Evolutionary conservation across 2,329 filamentous ascomycete species (phyloP), one percentile per base, ranked within the genome.

Genomic region (Sporothrix variecibatus): DNA sequence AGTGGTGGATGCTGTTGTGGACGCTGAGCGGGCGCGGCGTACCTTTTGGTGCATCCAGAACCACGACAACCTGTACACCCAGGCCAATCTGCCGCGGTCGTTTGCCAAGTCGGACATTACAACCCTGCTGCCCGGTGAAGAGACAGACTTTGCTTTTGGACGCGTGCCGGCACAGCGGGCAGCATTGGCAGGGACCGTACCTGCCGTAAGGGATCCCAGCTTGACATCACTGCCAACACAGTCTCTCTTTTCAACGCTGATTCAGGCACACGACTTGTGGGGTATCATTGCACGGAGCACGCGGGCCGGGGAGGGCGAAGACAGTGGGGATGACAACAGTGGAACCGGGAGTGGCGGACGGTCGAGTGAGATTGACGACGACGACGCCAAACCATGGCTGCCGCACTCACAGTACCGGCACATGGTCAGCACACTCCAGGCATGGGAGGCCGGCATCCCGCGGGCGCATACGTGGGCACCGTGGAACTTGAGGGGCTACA

Each of bases 31-130:
- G 31, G 87, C 87, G 26, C 82, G 87, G 40, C 84, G 87, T 53
- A 89, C 87, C 38, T 79, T 89, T 9, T 72, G 88, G 86, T 89
- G 87, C 87, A 88, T 88, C 86, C 77, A 89, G 58, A 85, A 89
- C 76, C 87, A 89, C 77, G 87, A 89, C 76, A 87, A 87, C 76
- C 81, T 89, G 38, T 86, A 88, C 75, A 87, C 86, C 0, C 86
- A 87, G 0, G 85, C 86, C 4, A 81, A 83, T 43, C 86, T 86
- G 20, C 86, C 87, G 2, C 82, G 87, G 3, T 86, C 86, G 0
- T 81, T 89, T 7, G 83, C 83, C 17, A 84, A 86, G 7, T 82
- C 83, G 38, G 87, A 89, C 75, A 88, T 89, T 58, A 88, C 86
- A 0, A 82, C 87, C 3, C 82, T 88, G n/a, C 82, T 89, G 0